A percentile compares a stretch with the other conserved stretches of the same genome.
phyloP scores from a whole-genome alignment of 2,329 filamentous ascomycete species.

The Ophiostoma angusticollis region DNA sequence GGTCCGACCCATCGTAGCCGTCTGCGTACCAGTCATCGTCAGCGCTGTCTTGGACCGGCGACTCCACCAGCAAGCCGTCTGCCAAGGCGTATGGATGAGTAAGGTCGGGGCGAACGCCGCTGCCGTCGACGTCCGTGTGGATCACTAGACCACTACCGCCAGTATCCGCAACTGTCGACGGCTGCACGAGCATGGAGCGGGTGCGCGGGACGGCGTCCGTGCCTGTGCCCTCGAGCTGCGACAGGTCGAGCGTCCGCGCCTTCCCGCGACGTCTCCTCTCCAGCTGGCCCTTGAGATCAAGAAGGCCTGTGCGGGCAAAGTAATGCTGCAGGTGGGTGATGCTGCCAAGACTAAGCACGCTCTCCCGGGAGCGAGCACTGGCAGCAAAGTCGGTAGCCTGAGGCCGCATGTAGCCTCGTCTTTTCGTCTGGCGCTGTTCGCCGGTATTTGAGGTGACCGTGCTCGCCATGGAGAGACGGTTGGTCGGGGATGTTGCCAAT shows the following conservation, averaged over 20 bases:
- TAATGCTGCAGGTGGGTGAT: constrained; percentile 98
- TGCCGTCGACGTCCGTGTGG: constrained; percentile 40
- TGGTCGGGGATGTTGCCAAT: constrained; percentile 28
- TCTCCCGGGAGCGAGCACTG: constrained; percentile 81
- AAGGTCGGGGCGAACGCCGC: constrained; percentile 43
- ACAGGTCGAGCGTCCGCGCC: constrained; percentile 44
- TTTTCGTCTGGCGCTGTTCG: constrained; percentile 26
- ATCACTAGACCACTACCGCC: background rate
- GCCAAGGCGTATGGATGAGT: constrained; percentile 25
- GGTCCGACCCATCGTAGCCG: constrained; percentile 44
- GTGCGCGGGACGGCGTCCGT: background rate
- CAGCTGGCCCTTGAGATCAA: constrained; percentile 84
- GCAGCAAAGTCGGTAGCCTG: constrained; percentile 81
- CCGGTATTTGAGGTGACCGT: constrained; percentile 20
- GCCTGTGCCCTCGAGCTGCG: constrained; percentile 30
- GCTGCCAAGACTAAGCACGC: constrained; percentile 89
- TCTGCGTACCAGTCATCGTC: constrained; percentile 39
- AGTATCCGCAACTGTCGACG: background rate
- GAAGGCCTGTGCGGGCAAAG: constrained; percentile 82
- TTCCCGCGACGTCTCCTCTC: constrained; percentile 50
- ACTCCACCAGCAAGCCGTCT: constrained; percentile 26
- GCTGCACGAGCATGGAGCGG: constrained; percentile 4
- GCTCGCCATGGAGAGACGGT: constrained; percentile 50
- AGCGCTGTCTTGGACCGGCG: constrained; percentile 28
- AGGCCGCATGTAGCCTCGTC: constrained; percentile 77